phyloP scores from a whole-genome alignment of 2,329 filamentous ascomycete genomes.

The Microdochium trichocladiopsis region DNA sequence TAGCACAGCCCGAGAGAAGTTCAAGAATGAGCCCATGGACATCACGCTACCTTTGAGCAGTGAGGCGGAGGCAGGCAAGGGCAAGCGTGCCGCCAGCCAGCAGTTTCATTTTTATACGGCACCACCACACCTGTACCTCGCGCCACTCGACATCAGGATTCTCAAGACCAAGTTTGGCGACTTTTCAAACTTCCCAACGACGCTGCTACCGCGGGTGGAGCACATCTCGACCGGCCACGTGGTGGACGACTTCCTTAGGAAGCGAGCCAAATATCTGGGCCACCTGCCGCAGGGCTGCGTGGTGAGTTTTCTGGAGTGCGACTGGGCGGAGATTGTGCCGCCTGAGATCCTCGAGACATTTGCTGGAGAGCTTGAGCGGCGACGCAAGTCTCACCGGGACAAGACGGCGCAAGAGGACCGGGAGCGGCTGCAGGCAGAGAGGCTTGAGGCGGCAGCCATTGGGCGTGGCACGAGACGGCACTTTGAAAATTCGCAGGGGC shows the following conservation, averaged over 20 bases:
- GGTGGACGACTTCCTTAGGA: conserved; percentile 77
- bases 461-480: conserved; percentile 40
- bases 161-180: conserved; percentile 82
- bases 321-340: conserved; percentile 86
- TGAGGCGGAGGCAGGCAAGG: conserved; percentile 11
- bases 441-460: conserved; percentile 65
- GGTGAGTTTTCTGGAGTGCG: conserved; percentile 85
- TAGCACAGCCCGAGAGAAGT: conserved; percentile 67
- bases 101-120: conserved; percentile 85
- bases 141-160: conserved; percentile 85
- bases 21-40: conserved; percentile 33
- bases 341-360: conserved; percentile 70
- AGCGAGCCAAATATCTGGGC: conserved; percentile 76
- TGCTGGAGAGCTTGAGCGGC: conserved; percentile 65
- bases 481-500: conserved; percentile 27
- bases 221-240: conserved; percentile 84
- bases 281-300: conserved; percentile 89
- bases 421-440: conserved; percentile 74
- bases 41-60: conserved; percentile 4
- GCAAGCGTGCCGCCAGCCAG: conserved; percentile 27
- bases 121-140: conserved; percentile 81
- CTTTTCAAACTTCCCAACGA: conserved; percentile 77
- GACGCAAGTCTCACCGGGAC: conserved; percentile 71
- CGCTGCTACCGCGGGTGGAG: conserved; percentile 79
- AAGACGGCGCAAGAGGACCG: conserved; percentile 84